phyloP scores from a whole-genome alignment of 2,329 filamentous ascomycete species.

The Fusarium keratoplasticum region DNA sequence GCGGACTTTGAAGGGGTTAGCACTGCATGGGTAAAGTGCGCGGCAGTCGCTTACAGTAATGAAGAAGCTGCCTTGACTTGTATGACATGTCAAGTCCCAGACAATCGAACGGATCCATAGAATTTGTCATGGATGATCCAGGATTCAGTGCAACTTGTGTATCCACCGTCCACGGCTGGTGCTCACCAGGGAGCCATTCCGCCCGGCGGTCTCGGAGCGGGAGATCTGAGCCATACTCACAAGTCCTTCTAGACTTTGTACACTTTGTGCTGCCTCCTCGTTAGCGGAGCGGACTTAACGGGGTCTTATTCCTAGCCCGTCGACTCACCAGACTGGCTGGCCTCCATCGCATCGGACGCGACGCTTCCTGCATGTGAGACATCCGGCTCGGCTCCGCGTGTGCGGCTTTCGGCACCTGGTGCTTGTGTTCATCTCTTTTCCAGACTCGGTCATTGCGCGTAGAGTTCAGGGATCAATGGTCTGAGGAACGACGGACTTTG shows the following conservation, averaged over 20 bases:
- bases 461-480: not conserved
- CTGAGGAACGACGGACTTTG: not conserved
- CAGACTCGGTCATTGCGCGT: not conserved
- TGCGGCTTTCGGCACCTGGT: slow-evolving; percentile 32
- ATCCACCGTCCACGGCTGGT: slow-evolving; percentile 34
- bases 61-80: slow-evolving; percentile 37
- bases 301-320: not conserved
- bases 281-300: not conserved
- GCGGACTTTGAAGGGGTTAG: slow-evolving; percentile 14
- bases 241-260: slow-evolving; percentile 7
- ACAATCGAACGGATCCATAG: slow-evolving; percentile 34
- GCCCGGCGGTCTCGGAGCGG: slow-evolving; percentile 41
- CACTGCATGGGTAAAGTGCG: too few relatives aligned
- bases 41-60: slow-evolving; percentile 35
- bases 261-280: slow-evolving; percentile 23
- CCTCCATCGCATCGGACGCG: slow-evolving; percentile 38
- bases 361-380: slow-evolving; percentile 37
- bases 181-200: slow-evolving; percentile 34
- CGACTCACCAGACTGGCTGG: slow-evolving; percentile 34
- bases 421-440: not conserved
- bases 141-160: not conserved
- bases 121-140: not conserved
- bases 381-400: slow-evolving; percentile 36
- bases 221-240: slow-evolving; percentile 30
- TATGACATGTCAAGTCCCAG: slow-evolving; percentile 38